phyloP scores from a whole-genome alignment of 441 rosid genomes.

The Erodium trifolium region DNA sequence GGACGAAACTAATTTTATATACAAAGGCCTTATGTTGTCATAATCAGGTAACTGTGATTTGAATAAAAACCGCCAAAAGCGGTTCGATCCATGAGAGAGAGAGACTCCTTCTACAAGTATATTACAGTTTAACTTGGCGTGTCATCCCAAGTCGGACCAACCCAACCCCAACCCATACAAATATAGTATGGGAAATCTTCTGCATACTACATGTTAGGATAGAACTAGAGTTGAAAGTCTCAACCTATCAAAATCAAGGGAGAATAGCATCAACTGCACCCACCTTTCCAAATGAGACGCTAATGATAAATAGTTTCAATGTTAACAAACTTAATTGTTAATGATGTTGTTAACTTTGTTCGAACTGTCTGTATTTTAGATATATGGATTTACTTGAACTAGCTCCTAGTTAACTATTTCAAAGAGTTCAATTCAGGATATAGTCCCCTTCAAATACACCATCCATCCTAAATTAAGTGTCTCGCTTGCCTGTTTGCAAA shows the following conservation, averaged over 20 bases:
- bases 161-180: background rate
- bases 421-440: background rate
- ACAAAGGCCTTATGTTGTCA: background rate
- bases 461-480: background rate
- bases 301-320: too few relatives aligned
- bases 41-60: too few relatives aligned
- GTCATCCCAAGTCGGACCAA: background rate
- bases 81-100: too few relatives aligned
- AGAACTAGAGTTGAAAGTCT: background rate
- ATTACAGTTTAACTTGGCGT: background rate
- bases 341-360: background rate
- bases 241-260: background rate
- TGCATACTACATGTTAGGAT: background rate
- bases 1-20: background rate
- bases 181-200: background rate
- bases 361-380: background rate
- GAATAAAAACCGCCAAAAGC: too few relatives aligned
- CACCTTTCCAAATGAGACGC: background rate
- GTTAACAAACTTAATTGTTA: background rate
- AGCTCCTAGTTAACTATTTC: background rate
- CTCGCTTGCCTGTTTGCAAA: background rate
- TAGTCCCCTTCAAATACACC: background rate
- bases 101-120: too few relatives aligned
- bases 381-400: background rate
- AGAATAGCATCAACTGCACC: background rate